Evolutionary conservation across 305 asterid genomes (phyloP).

Genomic region (Coffea humblotiana): DNA sequence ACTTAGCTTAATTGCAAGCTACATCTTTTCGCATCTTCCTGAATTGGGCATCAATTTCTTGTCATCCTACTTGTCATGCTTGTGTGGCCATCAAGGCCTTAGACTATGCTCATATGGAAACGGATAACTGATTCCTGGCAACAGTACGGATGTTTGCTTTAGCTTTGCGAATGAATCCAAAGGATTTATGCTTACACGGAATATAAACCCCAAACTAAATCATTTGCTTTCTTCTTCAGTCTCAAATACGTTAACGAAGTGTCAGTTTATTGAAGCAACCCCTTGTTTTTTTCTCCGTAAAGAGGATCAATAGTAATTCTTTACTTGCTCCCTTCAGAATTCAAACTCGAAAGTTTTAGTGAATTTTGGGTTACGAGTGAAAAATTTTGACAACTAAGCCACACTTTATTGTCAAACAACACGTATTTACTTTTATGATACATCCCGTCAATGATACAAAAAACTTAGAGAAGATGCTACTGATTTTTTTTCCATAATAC

Average conservation of each 20-base stretch:
- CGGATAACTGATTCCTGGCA: constrained; percentile 32
- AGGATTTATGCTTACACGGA: constrained; percentile 45
- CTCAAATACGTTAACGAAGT: constrained; percentile 28
- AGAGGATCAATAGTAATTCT: too few relatives aligned
- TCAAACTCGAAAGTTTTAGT: too few relatives aligned
- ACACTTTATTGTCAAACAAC: too few relatives aligned
- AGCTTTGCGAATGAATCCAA: constrained; percentile 40
- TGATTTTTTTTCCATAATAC: not conserved
- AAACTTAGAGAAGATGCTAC: not conserved
- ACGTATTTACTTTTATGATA: not conserved
- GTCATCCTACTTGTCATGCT: not conserved
- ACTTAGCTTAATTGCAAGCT: constrained; percentile 18
- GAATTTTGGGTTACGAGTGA: too few relatives aligned
- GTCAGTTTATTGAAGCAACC: constrained; percentile 38
- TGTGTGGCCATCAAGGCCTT: not conserved
- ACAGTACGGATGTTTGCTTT: constrained; percentile 36
- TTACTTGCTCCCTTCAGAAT: too few relatives aligned
- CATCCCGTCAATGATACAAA: not conserved
- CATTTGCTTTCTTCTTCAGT: constrained; percentile 30
- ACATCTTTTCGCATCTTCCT: constrained; percentile 2
- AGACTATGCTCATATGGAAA: not conserved
- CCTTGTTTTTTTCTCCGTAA: constrained; percentile 10
- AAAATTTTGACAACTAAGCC: too few relatives aligned
- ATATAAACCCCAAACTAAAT: constrained; percentile 27
- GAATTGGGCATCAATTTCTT: not conserved